Evolutionary conservation across 768 basidiomycete species (phyloP).

Genomic region (Kwoniella dendrophila): DNA sequence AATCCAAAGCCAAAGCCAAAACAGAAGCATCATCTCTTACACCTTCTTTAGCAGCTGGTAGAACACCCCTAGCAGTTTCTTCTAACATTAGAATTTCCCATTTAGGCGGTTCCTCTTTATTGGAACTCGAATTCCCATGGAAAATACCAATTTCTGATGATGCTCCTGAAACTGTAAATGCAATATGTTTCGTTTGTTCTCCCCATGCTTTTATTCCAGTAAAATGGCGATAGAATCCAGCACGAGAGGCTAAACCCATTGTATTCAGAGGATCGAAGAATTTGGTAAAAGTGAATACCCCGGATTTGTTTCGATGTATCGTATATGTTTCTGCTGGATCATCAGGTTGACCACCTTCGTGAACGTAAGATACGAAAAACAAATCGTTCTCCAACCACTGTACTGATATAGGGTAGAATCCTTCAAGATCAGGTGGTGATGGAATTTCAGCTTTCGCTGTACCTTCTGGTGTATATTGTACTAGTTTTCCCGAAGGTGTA

Average conservation of each 20-base stretch:
- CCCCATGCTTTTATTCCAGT: slow-evolving; percentile 53
- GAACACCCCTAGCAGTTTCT: slow-evolving; percentile 52
- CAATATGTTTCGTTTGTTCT: slow-evolving; percentile 53
- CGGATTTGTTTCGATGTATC: slow-evolving; percentile 46
- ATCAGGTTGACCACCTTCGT: slow-evolving; percentile 32
- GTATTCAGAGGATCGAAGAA: slow-evolving; percentile 53
- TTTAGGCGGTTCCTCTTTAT: slow-evolving; percentile 29
- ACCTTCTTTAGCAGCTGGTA: slow-evolving; percentile 50
- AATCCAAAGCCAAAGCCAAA: slow-evolving; percentile 56
- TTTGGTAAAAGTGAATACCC: slow-evolving; percentile 47
- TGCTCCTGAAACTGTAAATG: slow-evolving; percentile 51
- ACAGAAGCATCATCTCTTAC: slow-evolving; percentile 53
- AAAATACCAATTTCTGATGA: slow-evolving; percentile 55
- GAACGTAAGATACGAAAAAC: slow-evolving; percentile 55
- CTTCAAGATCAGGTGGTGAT: slow-evolving; percentile 35
- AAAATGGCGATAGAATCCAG: slow-evolving; percentile 41
- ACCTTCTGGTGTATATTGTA: slow-evolving; percentile 58
- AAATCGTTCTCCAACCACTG: slow-evolving; percentile 59
- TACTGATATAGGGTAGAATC: slow-evolving; percentile 39
- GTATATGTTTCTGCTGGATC: slow-evolving; percentile 55
- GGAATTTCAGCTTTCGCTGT: slow-evolving; percentile 52
- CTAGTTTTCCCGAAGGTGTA: slow-evolving; percentile 43
- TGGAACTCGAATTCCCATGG: slow-evolving; percentile 34
- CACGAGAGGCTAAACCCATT: slow-evolving; percentile 52
- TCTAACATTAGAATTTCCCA: slow-evolving; percentile 54